Conservation (phyloP, 306 rosid genomes). For the Cercis canadensis region DNA sequence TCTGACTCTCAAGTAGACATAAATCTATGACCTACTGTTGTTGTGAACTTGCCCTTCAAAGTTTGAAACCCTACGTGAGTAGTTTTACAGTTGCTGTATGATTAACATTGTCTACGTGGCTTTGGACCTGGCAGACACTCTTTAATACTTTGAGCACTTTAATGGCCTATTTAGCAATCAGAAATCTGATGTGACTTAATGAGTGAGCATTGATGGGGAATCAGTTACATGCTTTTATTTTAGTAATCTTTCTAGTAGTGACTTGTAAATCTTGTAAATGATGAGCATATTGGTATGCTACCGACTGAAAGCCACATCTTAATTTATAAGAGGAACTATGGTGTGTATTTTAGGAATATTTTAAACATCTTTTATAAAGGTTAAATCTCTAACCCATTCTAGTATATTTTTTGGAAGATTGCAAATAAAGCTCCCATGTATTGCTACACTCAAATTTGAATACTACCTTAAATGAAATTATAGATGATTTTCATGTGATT, state of each 20-base stretch:
- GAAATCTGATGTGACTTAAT: no score
- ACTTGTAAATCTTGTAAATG: background rate
- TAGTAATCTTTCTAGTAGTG: no score
- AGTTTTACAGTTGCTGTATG: background rate
- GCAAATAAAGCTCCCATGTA: constrained; percentile 32
- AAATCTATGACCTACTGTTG: constrained; percentile 6
- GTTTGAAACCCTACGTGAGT: constrained; percentile 1
- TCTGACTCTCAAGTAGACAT: background rate
- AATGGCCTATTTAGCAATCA: no score
- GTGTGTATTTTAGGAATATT: background rate
- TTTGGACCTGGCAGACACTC: no score
- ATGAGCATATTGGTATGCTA: constrained; percentile 3
- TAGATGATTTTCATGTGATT: background rate
- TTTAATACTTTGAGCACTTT: no score
- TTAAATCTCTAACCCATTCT: background rate
- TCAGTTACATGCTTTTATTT: no score
- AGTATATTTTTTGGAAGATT: constrained; percentile 20
- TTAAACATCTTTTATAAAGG: background rate
- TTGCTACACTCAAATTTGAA: constrained; percentile 36
- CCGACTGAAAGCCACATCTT: background rate
- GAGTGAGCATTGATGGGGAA: no score
- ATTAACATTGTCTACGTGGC: no score
- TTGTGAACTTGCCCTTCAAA: constrained; percentile 1
- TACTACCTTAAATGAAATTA: constrained; percentile 24
- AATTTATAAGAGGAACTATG: constrained; percentile 3